Percentiles rank a stretch among this genome's conserved stretches.
These are phyloP conservation scores for Suillus occidentalis DNA, from an alignment of 768 basidiomycete species.

Conservation along the genomic window DNA sequence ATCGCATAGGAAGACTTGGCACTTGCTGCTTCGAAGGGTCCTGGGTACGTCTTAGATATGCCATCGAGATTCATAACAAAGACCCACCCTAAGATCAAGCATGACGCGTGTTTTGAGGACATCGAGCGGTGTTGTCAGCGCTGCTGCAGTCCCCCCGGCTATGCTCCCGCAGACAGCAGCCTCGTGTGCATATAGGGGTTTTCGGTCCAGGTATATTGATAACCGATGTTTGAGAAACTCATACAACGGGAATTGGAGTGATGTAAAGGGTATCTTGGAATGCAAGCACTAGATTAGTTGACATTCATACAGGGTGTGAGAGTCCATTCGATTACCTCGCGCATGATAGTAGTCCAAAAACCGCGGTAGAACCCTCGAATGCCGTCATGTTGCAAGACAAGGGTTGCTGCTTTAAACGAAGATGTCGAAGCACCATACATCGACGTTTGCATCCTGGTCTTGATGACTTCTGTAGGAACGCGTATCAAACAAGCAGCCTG, in stretches of 20 bases:
- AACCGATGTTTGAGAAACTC: conserved; percentile 78
- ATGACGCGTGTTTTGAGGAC: conserved; percentile 97
- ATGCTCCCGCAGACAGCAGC: conserved; percentile 89
- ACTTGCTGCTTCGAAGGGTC: conserved; percentile 46
- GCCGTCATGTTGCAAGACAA: conserved; percentile 63
- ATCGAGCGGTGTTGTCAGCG: conserved; percentile 90
- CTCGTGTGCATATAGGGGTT: conserved; percentile 66
- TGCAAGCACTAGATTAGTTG: conserved; percentile 12
- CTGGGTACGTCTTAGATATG: conserved; percentile 31
- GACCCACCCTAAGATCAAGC: conserved; percentile 80
- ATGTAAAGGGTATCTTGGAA: conserved; percentile 89
- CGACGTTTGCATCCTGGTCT: conserved; percentile 88
- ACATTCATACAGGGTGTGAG: not conserved
- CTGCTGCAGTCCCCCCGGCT: conserved; percentile 89
- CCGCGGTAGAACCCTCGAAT: conserved; percentile 84
- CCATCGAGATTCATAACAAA: not conserved
- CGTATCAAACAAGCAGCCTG: conserved; percentile 89
- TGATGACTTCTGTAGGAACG: conserved; percentile 95
- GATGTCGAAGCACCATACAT: conserved; percentile 62
- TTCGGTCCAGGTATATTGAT: conserved; percentile 51
- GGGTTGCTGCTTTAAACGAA: conserved; percentile 57
- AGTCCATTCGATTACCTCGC: conserved; percentile 45
- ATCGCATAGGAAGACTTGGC: conserved; percentile 56
- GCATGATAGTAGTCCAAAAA: conserved; percentile 74
- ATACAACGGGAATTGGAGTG: conserved; percentile 94